Base-by-base conservation (phyloP, 2,329 filamentous ascomycete genomes). In the Fusarium drepaniforme region DNA sequence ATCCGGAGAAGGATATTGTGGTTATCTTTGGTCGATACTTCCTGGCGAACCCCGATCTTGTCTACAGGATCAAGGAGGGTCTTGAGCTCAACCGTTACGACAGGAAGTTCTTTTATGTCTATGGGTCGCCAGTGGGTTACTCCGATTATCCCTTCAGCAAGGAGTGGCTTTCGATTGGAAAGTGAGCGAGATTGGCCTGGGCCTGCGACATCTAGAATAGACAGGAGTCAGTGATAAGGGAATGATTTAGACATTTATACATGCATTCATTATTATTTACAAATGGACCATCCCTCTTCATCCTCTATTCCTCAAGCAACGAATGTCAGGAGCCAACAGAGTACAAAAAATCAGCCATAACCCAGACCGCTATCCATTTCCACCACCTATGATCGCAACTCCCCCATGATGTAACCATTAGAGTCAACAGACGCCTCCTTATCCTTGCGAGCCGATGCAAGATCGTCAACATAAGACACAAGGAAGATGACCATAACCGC, bases 401-500 rank as follows among this genome's bases (percentile, higher is more conserved):
- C 25, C 16, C 9, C 28, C 49, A 53, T 33, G 28, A 53, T n/a
- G 12, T 53, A 18, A 0, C 49, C 28, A n/a, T 33, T n/a, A 3
- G 49, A 53, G 3, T 53, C 49, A 21, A 53, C 49, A 1, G 49
- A 53, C 1, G 49, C 49, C 28, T 53, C 49, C 18, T 53, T 53
- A 8, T 53, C 49, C 49, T 53, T 53, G 11, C 28, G 49, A 4
- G 12, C 7, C 28, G 49, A 33, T 21, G 12, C 8, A n/a, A 53
- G 28, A 15, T 5, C 49, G 8, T 53, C 49, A 53, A 53, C 49
- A 8, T 53, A 53, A 5, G 9, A 53, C 33, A 53, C 4, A 18
- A 53, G 18, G 11, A 85, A 82, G n/a, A 88, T 83, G 0, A 88
- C 83, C 37, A 85, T 90, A 80, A 79, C 77, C 8, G 73, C 28